Evolutionary conservation across 2,329 filamentous ascomycete genomes (phyloP).

Genomic region (Scolecobasidium constrictum): DNA sequence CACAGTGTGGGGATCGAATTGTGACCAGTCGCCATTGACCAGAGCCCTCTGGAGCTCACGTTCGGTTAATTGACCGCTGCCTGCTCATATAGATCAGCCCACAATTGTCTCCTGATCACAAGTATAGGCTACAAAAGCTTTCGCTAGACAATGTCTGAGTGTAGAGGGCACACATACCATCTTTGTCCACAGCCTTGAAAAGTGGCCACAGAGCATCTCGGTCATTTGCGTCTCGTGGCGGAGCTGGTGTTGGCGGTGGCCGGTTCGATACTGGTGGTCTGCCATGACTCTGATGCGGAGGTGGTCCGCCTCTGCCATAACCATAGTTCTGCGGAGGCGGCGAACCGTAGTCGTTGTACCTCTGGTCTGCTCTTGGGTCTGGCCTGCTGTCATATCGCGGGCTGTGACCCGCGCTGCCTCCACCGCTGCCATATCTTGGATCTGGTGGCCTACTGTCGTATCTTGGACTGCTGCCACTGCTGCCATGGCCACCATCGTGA

Average conservation of each 20-base stretch:
- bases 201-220: constrained; percentile 66
- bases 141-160: too few relatives aligned
- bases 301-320: constrained; percentile 31
- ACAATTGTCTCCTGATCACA: constrained; percentile 9
- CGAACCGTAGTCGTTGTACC: constrained; percentile 30
- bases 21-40: constrained; percentile 91
- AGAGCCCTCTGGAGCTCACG: constrained; percentile 78
- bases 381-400: constrained; percentile 17
- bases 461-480: constrained; percentile 18
- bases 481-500: constrained; percentile 21
- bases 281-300: constrained; percentile 53
- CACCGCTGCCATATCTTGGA: constrained; percentile 2
- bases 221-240: constrained; percentile 49
- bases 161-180: constrained; percentile 42
- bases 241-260: constrained; percentile 37
- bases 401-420: not conserved
- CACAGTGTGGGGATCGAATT: constrained; percentile 88
- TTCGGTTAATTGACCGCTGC: constrained; percentile 74
- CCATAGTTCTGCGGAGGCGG: constrained; percentile 39
- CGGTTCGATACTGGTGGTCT: constrained; percentile 44
- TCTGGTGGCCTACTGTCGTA: constrained; percentile 9
- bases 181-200: constrained; percentile 84
- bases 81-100: too few relatives aligned
- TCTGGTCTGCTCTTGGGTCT: constrained; percentile 17
- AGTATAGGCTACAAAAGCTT: too few relatives aligned